Percentiles rank a stretch among this genome's conserved stretches.
phyloP scores from a whole-genome alignment of 2,329 filamentous ascomycete genomes.

The Nemania bipapillata region DNA sequence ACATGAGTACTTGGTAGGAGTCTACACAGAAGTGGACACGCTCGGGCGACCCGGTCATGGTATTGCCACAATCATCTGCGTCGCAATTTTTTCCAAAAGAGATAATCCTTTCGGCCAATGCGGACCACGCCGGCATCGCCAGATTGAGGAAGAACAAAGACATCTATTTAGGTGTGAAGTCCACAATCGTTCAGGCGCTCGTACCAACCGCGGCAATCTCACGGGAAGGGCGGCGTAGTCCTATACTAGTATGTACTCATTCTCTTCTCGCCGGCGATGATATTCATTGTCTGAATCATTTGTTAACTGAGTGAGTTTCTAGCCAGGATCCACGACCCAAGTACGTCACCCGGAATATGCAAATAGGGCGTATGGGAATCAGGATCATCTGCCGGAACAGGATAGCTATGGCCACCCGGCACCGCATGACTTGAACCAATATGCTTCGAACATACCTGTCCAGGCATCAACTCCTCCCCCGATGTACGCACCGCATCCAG shows the following conservation, averaged over 20 bases:
- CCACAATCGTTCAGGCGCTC: not conserved
- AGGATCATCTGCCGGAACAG: no score
- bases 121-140: not conserved
- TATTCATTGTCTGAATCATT: no score
- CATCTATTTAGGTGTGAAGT: not conserved
- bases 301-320: no score
- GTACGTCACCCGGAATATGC: no score
- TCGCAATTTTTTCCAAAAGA: not conserved
- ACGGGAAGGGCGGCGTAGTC: not conserved
- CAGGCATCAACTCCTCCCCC: not conserved
- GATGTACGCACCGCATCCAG: not conserved
- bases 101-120: not conserved
- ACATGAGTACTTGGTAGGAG: not conserved
- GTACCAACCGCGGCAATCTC: not conserved
- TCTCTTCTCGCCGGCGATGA: no score
- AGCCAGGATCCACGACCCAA: no score
- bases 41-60: not conserved
- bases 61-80: not conserved
- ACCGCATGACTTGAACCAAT: no score
- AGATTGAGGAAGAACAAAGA: not conserved
- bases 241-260: no score
- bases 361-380: no score
- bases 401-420: no score
- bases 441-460: not conserved
- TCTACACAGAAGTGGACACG: not conserved